Percentiles rank a stretch among this genome's conserved stretches.
These are phyloP conservation scores for Globisporangium viniferum DNA, from an alignment of 352 stramenopile genomes.

Conservation along the genomic window DNA sequence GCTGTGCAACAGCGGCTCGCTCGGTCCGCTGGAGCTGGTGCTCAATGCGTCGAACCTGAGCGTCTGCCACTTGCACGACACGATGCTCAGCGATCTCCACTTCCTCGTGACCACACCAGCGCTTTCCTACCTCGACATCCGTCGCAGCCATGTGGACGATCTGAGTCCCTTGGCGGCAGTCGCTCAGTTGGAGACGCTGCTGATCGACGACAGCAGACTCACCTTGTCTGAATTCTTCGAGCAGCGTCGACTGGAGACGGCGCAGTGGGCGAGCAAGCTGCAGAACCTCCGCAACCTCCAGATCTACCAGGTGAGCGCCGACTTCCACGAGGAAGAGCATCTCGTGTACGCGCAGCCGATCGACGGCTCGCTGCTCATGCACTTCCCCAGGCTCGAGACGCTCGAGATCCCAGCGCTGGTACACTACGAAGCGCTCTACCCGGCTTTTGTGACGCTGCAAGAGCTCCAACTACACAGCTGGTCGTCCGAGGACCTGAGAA, in stretches of 20 bases:
- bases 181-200: slow-evolving; percentile 32
- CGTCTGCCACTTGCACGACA: slow-evolving; percentile 40
- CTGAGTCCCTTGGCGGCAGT: slow-evolving; percentile 29
- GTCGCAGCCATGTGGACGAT: slow-evolving; percentile 36
- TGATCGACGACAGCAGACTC: slow-evolving; percentile 27
- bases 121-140: slow-evolving; percentile 40
- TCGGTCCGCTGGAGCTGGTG: slow-evolving; percentile 28
- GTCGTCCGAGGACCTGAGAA: slow-evolving; percentile 35
- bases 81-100: slow-evolving; percentile 33
- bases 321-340: slow-evolving; percentile 26
- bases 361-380: slow-evolving; percentile 31
- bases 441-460: slow-evolving; percentile 24
- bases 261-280: slow-evolving; percentile 28
- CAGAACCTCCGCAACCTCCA: slow-evolving; percentile 35
- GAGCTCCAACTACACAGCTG: slow-evolving; percentile 41
- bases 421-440: slow-evolving; percentile 30
- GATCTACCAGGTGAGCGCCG: slow-evolving; percentile 27
- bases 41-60: slow-evolving; percentile 26
- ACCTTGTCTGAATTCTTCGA: not conserved
- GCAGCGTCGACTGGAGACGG: not conserved
- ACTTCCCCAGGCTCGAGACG: slow-evolving; percentile 23
- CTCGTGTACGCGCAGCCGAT: slow-evolving; percentile 33
- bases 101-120: slow-evolving; percentile 24
- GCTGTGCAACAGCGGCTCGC: slow-evolving; percentile 29
- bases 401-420: slow-evolving; percentile 33